Conservation (phyloP, 371 early-diverging fungal genomes). For the Mucor racemosus region DNA sequence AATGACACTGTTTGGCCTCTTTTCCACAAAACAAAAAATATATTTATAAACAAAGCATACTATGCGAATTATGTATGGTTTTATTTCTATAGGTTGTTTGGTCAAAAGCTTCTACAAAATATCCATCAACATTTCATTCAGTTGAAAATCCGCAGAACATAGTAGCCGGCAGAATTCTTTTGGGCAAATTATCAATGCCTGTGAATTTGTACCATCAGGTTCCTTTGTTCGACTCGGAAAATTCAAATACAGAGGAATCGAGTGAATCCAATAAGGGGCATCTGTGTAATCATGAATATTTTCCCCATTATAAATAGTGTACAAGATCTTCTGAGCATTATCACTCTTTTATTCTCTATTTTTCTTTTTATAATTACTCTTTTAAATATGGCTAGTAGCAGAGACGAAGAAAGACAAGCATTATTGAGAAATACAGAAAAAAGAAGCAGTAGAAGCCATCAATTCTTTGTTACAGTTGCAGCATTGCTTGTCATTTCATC, state of each 20-base stretch:
- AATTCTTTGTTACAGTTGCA: background rate
- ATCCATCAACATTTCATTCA: too few relatives aligned
- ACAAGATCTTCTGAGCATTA: too few relatives aligned
- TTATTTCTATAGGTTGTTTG: too few relatives aligned
- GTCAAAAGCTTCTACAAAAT: too few relatives aligned
- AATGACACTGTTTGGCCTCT: too few relatives aligned
- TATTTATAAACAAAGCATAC: too few relatives aligned
- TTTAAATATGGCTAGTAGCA: background rate
- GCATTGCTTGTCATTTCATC: conserved; percentile 15
- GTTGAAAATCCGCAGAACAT: too few relatives aligned
- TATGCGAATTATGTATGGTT: too few relatives aligned
- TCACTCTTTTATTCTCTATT: background rate
- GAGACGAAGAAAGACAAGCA: conserved; percentile 6
- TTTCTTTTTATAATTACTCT: background rate
- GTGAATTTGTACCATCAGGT: background rate
- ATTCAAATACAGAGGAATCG: background rate
- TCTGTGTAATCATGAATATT: too few relatives aligned
- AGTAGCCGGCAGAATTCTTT: background rate
- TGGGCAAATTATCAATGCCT: background rate
- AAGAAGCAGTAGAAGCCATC: background rate
- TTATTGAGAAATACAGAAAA: conserved; percentile 11
- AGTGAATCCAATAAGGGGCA: background rate
- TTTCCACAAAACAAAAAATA: too few relatives aligned
- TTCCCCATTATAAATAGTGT: too few relatives aligned
- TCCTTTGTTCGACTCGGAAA: background rate